Percentiles rank a stretch among this genome's conserved stretches.
These are phyloP conservation scores for Plasmodium billcollinsi DNA, from an alignment of 169 alveolate species.

Conservation along the genomic window DNA sequence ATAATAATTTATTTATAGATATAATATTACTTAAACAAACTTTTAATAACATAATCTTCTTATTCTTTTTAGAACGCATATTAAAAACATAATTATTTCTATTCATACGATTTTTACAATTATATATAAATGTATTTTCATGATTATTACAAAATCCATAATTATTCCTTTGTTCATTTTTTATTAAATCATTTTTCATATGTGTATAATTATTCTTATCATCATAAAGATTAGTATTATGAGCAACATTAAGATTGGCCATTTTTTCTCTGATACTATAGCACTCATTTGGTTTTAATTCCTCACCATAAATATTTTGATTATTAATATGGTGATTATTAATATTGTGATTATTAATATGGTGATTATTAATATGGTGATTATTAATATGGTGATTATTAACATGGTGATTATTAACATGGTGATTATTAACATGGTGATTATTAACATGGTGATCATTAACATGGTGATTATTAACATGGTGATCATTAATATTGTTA, in stretches of 20 bases:
- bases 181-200: background rate
- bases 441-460: no score
- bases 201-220: background rate
- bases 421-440: no score
- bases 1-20: conserved; percentile 33
- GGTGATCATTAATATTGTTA: no score
- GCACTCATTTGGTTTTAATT: no score
- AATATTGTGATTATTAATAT: no score
- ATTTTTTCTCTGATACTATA: no score
- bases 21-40: conserved; percentile 31
- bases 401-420: no score
- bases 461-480: no score
- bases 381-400: no score
- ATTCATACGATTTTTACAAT: conserved; percentile 5
- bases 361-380: no score
- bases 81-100: background rate
- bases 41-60: conserved; percentile 22
- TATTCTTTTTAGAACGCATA: conserved; percentile 19
- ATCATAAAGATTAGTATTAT: background rate
- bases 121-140: background rate
- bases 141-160: background rate
- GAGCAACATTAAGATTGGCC: background rate
- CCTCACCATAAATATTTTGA: no score
- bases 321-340: no score
- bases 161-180: background rate